Evolutionary conservation across 441 rosid genomes (phyloP).

Genomic region (Erodium texanum): DNA sequence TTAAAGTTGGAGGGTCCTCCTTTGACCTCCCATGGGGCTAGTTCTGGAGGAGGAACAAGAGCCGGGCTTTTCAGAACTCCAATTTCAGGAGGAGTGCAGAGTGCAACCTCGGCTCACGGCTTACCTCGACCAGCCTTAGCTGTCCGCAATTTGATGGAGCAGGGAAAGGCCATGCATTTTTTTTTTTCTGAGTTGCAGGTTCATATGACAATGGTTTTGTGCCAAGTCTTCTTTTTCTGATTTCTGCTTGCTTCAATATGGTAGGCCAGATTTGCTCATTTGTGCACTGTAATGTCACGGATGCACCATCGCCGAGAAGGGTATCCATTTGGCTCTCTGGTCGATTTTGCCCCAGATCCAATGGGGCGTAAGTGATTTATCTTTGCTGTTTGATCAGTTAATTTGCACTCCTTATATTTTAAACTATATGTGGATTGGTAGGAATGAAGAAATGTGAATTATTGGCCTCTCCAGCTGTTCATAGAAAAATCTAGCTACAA

Average conservation of each 20-base stretch:
- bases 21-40: conserved; percentile 38
- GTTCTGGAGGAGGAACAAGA: conserved; percentile 58
- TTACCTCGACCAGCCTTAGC: conserved; percentile 90
- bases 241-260: conserved; percentile 15
- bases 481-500: background rate
- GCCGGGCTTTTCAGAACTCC: conserved; percentile 96
- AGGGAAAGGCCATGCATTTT: conserved; percentile 37
- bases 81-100: conserved; percentile 98
- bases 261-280: conserved; percentile 95
- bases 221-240: conserved; percentile 3
- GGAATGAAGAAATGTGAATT: conserved; percentile 1
- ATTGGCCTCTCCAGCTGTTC: background rate
- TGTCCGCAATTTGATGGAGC: conserved; percentile 92
- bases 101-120: conserved; percentile 94
- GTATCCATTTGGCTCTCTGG: conserved; percentile 96
- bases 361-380: conserved; percentile 71
- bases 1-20: conserved; percentile 43
- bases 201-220: background rate
- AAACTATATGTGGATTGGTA: background rate
- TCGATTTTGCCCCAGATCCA: conserved; percentile 88
- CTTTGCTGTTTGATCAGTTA: background rate
- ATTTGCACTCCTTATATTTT: conserved; percentile 14
- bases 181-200: background rate
- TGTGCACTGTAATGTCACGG: conserved; percentile 89
- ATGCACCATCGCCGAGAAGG: conserved; percentile 98